Percentiles rank a stretch among this genome's conserved stretches.
These are phyloP conservation scores for Kodamaea derodonti DNA, from an alignment of 1,139 yeast species.

Conservation along the genomic window DNA sequence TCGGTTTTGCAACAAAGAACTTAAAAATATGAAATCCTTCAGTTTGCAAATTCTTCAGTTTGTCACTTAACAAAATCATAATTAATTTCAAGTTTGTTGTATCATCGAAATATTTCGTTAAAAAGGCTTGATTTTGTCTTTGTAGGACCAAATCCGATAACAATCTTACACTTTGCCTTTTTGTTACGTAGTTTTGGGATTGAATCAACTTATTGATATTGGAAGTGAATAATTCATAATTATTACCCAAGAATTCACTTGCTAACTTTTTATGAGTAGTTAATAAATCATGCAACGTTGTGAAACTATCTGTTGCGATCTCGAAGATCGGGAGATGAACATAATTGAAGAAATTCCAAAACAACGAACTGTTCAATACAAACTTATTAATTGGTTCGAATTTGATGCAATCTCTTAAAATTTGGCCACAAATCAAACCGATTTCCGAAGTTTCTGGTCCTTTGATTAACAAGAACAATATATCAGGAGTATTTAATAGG, in stretches of 20 bases:
- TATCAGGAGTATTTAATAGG: slow-evolving; percentile 57
- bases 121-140: slow-evolving; percentile 65
- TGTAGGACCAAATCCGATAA: slow-evolving; percentile 73
- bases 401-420: slow-evolving; percentile 81
- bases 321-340: slow-evolving; percentile 79
- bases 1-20: slow-evolving; percentile 91
- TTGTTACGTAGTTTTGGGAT: slow-evolving; percentile 82
- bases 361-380: slow-evolving; percentile 48
- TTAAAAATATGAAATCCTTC: slow-evolving; percentile 94
- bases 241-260: slow-evolving; percentile 59
- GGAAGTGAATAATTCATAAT: slow-evolving; percentile 53
- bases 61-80: slow-evolving; percentile 84
- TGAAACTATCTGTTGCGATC: slow-evolving; percentile 85
- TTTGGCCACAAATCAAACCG: slow-evolving; percentile 72
- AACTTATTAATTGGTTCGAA: slow-evolving; percentile 66
- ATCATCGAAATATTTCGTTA: slow-evolving; percentile 75
- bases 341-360: slow-evolving; percentile 84
- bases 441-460: slow-evolving; percentile 73
- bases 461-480: slow-evolving; percentile 56
- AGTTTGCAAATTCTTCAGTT: slow-evolving; percentile 79
- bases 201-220: slow-evolving; percentile 67
- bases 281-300: slow-evolving; percentile 67
- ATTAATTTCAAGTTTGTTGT: slow-evolving; percentile 79
- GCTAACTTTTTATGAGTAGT: slow-evolving; percentile 67
- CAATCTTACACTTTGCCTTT: slow-evolving; percentile 82